Base-by-base conservation (phyloP, 495 filamentous ascomycete species). In the Neurospora sp. region DNA sequence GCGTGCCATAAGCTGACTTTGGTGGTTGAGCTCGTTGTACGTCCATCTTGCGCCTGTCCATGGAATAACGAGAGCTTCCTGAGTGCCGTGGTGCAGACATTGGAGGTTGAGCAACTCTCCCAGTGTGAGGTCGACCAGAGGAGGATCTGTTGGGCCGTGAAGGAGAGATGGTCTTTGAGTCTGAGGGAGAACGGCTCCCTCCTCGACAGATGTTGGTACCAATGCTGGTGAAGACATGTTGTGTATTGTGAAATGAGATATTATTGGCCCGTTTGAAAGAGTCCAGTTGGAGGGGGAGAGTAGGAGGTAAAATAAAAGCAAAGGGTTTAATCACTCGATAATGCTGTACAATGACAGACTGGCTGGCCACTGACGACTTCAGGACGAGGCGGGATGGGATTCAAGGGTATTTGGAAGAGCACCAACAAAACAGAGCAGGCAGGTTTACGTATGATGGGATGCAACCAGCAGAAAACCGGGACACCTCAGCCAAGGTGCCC, bases 11-110 rank as follows among this genome's bases (percentile, higher is more conserved):
- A 86, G 82, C 37, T 89, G 85, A 69, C 85, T 85, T 77, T 90
- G 86, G 69, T 88, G 84, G 72, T 89, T 87, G 70, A 92, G 81
- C 61, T 90, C 83, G 59, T 86, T 83, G 76, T 91, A 92, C 1
- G 89, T 91, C 89, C 88, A 91, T 72, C 89, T 82, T 20, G 89
- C 85, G 3, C 88, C 88, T 0, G 89, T 90, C 88, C 89, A 91
- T 4, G 89, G 88, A 42, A 90, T 89, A 18, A 91, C 86, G 22
- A 91, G 78, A 40, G 86, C 90, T 75, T 91, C 89, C 40, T 85
- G 83, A 27, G 84, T 83, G 2, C 86, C 84, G 79, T 89, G 87
- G n/a, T 88, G 87, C 4, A 87, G 81, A 35, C 86, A 88, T 81
- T 91, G 89, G 3, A 89, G 81, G 40, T 88, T 85, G 40, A 92